These are phyloP conservation scores for Mycena rebaudengoi DNA, from an alignment of 768 basidiomycete species.

Conservation along the genomic window DNA sequence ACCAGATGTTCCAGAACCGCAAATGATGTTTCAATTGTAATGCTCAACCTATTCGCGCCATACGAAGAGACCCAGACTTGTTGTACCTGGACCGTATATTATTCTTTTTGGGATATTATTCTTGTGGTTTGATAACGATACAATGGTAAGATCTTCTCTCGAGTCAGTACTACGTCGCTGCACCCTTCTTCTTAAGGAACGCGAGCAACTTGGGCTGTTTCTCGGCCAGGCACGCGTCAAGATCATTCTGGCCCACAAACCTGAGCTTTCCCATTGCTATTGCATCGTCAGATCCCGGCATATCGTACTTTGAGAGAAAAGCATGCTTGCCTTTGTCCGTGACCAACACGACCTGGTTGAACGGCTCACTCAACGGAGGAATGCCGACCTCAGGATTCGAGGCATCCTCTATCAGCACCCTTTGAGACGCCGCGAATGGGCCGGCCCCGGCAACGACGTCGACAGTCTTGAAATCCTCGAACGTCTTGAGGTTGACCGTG, in stretches of 20 bases:
- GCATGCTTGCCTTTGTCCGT: background rate
- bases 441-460: background rate
- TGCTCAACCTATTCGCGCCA: no score
- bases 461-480: background rate
- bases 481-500: background rate
- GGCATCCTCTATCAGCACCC: background rate
- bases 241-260: background rate
- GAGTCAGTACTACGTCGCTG: background rate
- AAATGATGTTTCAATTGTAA: no score
- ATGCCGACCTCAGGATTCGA: slow-evolving; percentile 1
- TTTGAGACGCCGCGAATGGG: background rate
- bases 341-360: slow-evolving; percentile 13
- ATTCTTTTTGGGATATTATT: no score
- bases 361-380: background rate
- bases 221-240: background rate
- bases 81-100: no score
- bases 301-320: background rate
- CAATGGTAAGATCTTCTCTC: no score
- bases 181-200: background rate
- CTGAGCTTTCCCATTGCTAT: background rate
- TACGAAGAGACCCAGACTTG: no score
- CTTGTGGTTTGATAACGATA: no score
- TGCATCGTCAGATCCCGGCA: background rate
- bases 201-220: background rate
- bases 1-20: no score